Base-by-base conservation (phyloP, 495 filamentous ascomycete genomes). In the Barbatosphaeria neglecta region DNA sequence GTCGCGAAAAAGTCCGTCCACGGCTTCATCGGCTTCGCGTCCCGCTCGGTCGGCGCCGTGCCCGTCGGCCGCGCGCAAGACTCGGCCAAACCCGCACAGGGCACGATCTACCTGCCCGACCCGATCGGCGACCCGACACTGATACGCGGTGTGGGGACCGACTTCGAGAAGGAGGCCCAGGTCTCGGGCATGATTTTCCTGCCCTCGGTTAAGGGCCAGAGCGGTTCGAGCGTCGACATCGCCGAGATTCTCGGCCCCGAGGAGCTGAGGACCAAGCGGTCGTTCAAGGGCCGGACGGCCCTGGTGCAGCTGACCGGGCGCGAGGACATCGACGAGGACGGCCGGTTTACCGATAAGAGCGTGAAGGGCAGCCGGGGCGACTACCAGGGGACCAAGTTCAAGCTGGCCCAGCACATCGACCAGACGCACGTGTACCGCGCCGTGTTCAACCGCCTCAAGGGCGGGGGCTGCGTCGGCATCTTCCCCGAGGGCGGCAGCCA, bases 401-500 rank as follows among this genome's bases (percentile, higher is more conserved):
- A 90, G 65, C 70, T 84, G 6, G 88, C 92, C 2, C 92, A 92
- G 13, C 90, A 97, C 61, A 87, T 97, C 18, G 86, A 97, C 63
- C 92, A 99, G 63, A 86, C 80, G 9, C 74, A 84, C 46, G 92
- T 99, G 24, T 99, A 97, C 60, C 76, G 95, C 61, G 85, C 87
- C 4, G 92, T 99, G 0, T 96, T 95, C 62, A 74, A 79, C 43
- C 74, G 84, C 19, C 73, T 99, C 22, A 83, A 79, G 53, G 67
- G 69, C 6, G 90, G 89, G 19, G 92, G 89, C 20, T 95, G 89
- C 58, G 82, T 97, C 41, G 92, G 93, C 45, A 96, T 99, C 55
- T 99, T 97, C 59, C 92, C 92, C 1, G 92, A 99, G 66, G 92
- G 92, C 52, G 92, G 92, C 50, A 96, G 90, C 60, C 92, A 99